phyloP scores from a whole-genome alignment of 805 yeast species.

The Candida morakotiae region DNA sequence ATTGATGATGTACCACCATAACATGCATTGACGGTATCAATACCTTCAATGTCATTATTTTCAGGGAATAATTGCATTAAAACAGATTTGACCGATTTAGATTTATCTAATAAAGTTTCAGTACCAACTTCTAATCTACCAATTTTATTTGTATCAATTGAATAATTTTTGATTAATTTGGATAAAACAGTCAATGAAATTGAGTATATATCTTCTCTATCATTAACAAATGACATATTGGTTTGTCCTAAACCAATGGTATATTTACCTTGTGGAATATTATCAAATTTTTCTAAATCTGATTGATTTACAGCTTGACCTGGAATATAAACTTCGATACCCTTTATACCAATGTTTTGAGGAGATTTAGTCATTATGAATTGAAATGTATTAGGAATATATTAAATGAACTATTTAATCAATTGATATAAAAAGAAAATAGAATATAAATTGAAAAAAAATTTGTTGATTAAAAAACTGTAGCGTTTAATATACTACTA shows the following conservation, averaged over 20 bases:
- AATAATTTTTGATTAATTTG: slow-evolving; percentile 72
- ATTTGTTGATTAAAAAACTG: too few species aligned
- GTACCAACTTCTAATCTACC: slow-evolving; percentile 99
- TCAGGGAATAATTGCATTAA: slow-evolving; percentile 90
- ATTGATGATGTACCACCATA: slow-evolving; percentile 98
- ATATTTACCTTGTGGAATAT: slow-evolving; percentile 90
- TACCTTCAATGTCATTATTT: slow-evolving; percentile 90
- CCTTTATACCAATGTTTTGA: slow-evolving; percentile 92
- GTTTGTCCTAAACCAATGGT: slow-evolving; percentile 99
- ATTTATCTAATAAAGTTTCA: slow-evolving; percentile 93
- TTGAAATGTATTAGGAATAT: not conserved
- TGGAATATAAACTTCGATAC: slow-evolving; percentile 90
- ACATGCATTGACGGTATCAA: slow-evolving; percentile 95
- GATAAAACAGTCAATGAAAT: slow-evolving; percentile 85
- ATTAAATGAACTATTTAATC: too few species aligned
- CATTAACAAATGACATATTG: slow-evolving; percentile 95
- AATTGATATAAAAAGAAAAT: too few species aligned
- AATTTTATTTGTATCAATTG: slow-evolving; percentile 72
- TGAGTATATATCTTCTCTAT: slow-evolving; percentile 96
- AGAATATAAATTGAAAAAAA: too few species aligned
- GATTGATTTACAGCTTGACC: slow-evolving; percentile 68
- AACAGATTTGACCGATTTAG: slow-evolving; percentile 94
- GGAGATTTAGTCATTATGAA: slow-evolving; percentile 19
- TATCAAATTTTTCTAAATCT: slow-evolving; percentile 80
- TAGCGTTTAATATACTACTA: too few species aligned